Evolutionary conservation across 805 yeast genomes (phyloP).

Genomic region (Kluyveromyces starmeri): DNA sequence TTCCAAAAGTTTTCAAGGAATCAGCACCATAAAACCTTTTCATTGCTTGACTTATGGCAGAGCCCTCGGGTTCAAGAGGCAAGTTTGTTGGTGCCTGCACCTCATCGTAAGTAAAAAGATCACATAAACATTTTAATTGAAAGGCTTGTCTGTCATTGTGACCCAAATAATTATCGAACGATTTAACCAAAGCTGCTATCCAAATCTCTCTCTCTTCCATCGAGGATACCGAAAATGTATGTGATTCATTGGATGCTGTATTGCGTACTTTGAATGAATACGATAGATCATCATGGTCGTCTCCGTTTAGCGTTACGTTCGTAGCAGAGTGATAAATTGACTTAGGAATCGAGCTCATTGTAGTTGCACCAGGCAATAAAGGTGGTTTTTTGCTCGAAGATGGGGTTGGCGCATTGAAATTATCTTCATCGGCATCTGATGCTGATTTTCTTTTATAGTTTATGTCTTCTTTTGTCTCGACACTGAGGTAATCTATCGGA

Average conservation of each 20-base stretch:
- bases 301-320: conserved; percentile 1
- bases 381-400: conserved; percentile 17
- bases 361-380: conserved; percentile 16
- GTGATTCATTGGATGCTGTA: conserved; percentile 48
- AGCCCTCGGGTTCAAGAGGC: conserved; percentile 44
- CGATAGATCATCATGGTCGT: conserved; percentile 6
- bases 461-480: conserved; percentile 36
- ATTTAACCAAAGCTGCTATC: conserved; percentile 43
- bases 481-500: conserved; percentile 48
- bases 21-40: conserved; percentile 26
- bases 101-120: conserved; percentile 58
- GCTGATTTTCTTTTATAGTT: neutral
- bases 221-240: conserved; percentile 40
- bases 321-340: conserved; percentile 1
- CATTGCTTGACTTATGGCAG: conserved; percentile 40
- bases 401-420: conserved; percentile 9
- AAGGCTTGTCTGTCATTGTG: conserved; percentile 44
- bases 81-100: conserved; percentile 41
- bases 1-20: conserved; percentile 5
- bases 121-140: conserved; percentile 42
- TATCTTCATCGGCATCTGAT: neutral
- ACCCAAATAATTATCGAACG: conserved; percentile 36
- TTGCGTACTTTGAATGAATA: conserved; percentile 43
- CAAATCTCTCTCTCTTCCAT: conserved; percentile 48
- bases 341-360: conserved; percentile 9